A percentile compares a stretch with the other conserved stretches of the same genome.
These are phyloP conservation scores for Garcia nutans DNA, from an alignment of 345 rosid genomes.

Conservation along the genomic window DNA sequence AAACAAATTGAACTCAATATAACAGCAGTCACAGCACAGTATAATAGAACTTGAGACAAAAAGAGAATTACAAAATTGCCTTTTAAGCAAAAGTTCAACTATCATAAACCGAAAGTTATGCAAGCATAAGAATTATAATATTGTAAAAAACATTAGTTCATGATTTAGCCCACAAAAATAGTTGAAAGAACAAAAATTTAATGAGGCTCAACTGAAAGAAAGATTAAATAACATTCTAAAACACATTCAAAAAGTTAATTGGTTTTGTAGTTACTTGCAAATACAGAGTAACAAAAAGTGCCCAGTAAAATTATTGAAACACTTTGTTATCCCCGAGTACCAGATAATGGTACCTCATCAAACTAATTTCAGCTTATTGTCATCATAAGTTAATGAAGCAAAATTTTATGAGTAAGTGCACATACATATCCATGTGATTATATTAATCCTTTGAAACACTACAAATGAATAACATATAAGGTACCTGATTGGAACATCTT, in stretches of 20 bases:
- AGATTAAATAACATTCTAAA: background rate
- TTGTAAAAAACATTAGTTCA: background rate
- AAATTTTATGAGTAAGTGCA: background rate
- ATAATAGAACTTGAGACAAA: background rate
- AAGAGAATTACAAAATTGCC: background rate
- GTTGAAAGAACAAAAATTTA: background rate
- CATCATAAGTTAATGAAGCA: background rate
- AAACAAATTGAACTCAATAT: background rate
- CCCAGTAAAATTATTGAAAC: background rate
- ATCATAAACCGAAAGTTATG: background rate
- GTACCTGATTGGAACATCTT: slow-evolving; percentile 69
- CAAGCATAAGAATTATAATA: too few relatives aligned
- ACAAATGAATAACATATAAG: background rate
- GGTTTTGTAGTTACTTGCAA: background rate
- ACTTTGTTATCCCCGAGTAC: background rate
- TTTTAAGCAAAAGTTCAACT: background rate
- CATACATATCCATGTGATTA: background rate
- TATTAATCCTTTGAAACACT: background rate
- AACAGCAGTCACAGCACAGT: background rate
- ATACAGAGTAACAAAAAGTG: background rate
- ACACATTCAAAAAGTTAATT: background rate
- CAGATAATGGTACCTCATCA: too few relatives aligned
- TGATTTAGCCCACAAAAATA: background rate
- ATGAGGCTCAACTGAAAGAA: background rate
- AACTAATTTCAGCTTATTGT: background rate